Evolutionary conservation across 1,284 basidiomycete species (phyloP).

Genomic region (Naganishia cerealis): DNA sequence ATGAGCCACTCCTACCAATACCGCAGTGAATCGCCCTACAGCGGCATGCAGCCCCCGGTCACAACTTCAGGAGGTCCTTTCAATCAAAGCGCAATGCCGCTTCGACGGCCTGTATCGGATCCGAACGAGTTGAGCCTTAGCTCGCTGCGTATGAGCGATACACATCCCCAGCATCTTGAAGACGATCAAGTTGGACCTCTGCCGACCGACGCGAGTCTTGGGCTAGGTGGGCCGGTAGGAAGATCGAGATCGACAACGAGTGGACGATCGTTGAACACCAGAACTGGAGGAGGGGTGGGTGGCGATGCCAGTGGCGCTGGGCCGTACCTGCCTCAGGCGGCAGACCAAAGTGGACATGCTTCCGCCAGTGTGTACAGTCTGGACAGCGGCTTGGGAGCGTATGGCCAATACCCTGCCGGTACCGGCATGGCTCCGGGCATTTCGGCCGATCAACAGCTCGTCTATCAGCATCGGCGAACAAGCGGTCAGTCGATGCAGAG

Average conservation of each 20-base stretch:
- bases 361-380: slow-evolving; percentile 51
- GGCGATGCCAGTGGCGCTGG: slow-evolving; percentile 36
- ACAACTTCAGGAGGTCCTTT: not conserved
- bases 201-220: slow-evolving; percentile 30
- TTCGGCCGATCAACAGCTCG: not conserved
- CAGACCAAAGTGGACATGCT: slow-evolving; percentile 33
- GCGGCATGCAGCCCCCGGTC: slow-evolving; percentile 29
- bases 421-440: not conserved
- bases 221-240: slow-evolving; percentile 29
- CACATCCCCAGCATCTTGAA: slow-evolving; percentile 13
- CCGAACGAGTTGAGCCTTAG: slow-evolving; percentile 42
- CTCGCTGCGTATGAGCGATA: slow-evolving; percentile 41
- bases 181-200: slow-evolving; percentile 12
- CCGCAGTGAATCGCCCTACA: slow-evolving; percentile 28
- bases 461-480: slow-evolving; percentile 6
- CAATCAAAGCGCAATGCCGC: not conserved
- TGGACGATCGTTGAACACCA: slow-evolving; percentile 19
- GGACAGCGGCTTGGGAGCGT: slow-evolving; percentile 51
- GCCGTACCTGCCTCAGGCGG: slow-evolving; percentile 32
- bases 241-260: slow-evolving; percentile 21
- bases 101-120: slow-evolving; percentile 43
- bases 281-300: not conserved
- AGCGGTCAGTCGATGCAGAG: slow-evolving; percentile 22
- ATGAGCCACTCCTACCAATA: slow-evolving; percentile 3
- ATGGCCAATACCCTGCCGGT: slow-evolving; percentile 32